Percentiles rank a stretch among this genome's conserved stretches.
Conservation (phyloP, 202 grass and related monocot species). For the Brachypodium distachyon region DNA sequence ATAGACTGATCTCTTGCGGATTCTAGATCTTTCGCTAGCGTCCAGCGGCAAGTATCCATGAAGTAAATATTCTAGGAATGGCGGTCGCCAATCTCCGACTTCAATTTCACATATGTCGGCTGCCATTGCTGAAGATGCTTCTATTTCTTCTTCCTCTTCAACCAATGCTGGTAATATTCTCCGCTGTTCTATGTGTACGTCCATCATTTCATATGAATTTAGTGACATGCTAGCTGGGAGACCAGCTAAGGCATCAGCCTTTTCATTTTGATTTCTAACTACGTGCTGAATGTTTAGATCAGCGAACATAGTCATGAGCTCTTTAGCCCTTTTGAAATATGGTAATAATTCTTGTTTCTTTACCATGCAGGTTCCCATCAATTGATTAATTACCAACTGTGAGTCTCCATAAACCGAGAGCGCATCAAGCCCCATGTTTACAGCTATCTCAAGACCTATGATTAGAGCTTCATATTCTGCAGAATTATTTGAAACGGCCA, state of each 20-base stretch:
- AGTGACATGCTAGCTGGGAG: background rate
- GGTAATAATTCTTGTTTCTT: background rate
- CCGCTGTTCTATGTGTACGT: background rate
- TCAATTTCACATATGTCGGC: background rate
- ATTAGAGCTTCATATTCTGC: background rate
- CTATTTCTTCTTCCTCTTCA: background rate
- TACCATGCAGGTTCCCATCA: background rate
- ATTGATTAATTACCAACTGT: too few species aligned
- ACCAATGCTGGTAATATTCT: background rate
- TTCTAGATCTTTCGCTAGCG: background rate
- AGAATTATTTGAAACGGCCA: background rate
- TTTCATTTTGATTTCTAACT: background rate
- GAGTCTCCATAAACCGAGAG: background rate
- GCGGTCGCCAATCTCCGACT: background rate
- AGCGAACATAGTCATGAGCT: background rate
- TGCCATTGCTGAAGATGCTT: background rate
- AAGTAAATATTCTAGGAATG: background rate
- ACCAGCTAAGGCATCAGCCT: background rate
- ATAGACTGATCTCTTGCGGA: background rate
- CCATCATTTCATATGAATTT: background rate
- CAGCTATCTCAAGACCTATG: background rate
- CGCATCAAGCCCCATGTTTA: background rate
- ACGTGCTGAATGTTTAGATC: background rate
- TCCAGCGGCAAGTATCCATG: background rate
- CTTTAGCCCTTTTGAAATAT: background rate